phyloP scores from a whole-genome alignment of 257 asterid species.

The Eucommia ulmoides region DNA sequence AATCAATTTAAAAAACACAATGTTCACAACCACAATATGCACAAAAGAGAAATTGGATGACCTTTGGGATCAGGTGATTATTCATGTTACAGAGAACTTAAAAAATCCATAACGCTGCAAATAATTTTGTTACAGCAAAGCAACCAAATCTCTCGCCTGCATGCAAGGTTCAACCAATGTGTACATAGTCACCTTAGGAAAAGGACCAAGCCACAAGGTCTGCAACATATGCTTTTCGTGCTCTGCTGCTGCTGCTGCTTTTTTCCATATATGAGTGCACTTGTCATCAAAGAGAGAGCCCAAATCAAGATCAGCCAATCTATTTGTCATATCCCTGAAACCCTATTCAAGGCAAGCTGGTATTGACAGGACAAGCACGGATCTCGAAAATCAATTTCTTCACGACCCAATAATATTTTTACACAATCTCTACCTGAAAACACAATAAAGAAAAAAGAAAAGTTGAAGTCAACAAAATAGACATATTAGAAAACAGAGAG shows the following conservation, averaged over 20 bases:
- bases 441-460: not conserved
- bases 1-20: constrained; percentile 6
- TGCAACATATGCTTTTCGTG: constrained; percentile 6
- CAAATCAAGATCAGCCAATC: constrained; percentile 9
- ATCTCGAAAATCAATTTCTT: constrained; percentile 3
- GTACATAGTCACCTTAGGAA: constrained; percentile 27
- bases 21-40: constrained; percentile 17
- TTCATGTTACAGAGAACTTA: constrained; percentile 23
- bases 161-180: constrained; percentile 23
- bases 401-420: constrained; percentile 1
- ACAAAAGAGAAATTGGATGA: constrained; percentile 20
- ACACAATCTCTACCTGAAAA: constrained; percentile 8
- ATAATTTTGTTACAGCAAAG: constrained; percentile 19
- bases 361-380: constrained; percentile 3
- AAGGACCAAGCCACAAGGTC: constrained; percentile 27
- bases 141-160: constrained; percentile 21
- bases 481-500: not conserved
- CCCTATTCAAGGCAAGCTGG: constrained; percentile 8
- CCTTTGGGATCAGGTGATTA: constrained; percentile 17
- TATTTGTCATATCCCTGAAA: constrained; percentile 8
- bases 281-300: constrained; percentile 6
- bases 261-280: constrained; percentile 9
- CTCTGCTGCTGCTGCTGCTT: constrained; percentile 8
- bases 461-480: not conserved
- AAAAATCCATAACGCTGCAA: constrained; percentile 14